Base-by-base conservation (phyloP, 2,329 filamentous ascomycete genomes). In the Laburnicola sp. region DNA sequence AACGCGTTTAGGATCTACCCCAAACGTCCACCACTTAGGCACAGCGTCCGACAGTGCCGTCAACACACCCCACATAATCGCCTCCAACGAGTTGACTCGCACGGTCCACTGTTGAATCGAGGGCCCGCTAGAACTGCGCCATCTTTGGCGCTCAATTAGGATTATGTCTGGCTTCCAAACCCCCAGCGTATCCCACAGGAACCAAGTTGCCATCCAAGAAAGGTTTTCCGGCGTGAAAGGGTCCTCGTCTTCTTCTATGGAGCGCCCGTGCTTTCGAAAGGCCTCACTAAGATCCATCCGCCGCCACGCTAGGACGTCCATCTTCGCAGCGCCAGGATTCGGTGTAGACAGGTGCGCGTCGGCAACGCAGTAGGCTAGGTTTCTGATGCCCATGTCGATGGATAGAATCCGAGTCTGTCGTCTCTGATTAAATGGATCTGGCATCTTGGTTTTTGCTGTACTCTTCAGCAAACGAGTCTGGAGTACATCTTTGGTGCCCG, bases 361-460 rank as follows among this genome's bases (percentile, higher is more conserved):
- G 28, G 89, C 70, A 54, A 89, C 78, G 57, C 87, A 88, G 67
- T 85, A 90, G 1, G 89, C 89, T 3, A 95, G 76, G 68, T 95
- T 95, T 37, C 84, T 84, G 58, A 95, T 88, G 3, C 90, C 90
- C 83, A 94, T 87, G 69, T 95, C 90, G 55, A 95, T 87, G 66
- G 88, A 92, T 30, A 94, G 71, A 23, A 94, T 78, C 37, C 85
- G 79, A 59, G 76, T 21, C 16, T 28, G 34, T 21, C 28, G 35
- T 3, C 51, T 50, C 41, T 47, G 36, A 28, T 27, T 23, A 36
- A 32, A 2, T 10, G 6, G 8, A 2, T 8, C n/a, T 30, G 36
- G 45, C 6, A 60, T 48, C 5, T 46, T 46, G 4, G 55, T 36
- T 9, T 30, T 43, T 3, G 32, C 22, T 1, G 76, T 61, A 44